Base-by-base conservation (phyloP, 768 basidiomycete genomes). In the Termitomyces sp. region DNA sequence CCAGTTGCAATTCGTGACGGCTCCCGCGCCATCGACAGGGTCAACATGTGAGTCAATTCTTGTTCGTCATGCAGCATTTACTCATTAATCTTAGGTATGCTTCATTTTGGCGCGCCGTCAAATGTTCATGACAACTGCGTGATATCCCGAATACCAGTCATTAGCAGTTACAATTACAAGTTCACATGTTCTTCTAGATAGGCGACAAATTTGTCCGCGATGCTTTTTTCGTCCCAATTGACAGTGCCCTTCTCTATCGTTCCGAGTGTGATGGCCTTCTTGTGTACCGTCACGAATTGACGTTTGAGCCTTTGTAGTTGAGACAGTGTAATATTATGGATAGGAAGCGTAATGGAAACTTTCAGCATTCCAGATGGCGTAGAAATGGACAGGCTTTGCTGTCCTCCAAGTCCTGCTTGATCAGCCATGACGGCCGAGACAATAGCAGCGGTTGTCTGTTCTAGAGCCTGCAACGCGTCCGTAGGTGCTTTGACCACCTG, bases 241-340 rank as follows among this genome's bases (percentile, higher is more conserved):
- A 94, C 85, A 18, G 68, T 69, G 0, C 91, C 91, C 63, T 85
- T 85, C 66, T 92, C 91, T 6, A 84, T 89, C 16, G 87, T 86
- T 15, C 91, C 91, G 7, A 92, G 81, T 2, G 88, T 91, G 58
- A 93, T 87, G 7, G 92, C 93, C 65, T 93, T 94, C 69, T 90
- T 93, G 70, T 98, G 94, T 36, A 92, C 80, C 4, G 84, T 83
- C 34, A 96, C 89, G 67, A 96, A 98, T 70, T 98, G 95, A 45
- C 95, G 80, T 70, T 96, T 98, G 45, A 89, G 74, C 31, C 95
- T 80, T 70, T 96, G 95, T 57, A 97, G 77, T 73, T 96, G 93
- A 0, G 91, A 86, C 6, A 98, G 78, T 39, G 94, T 93, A 31
- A 97, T 63, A 59, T 79, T 80, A 6, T 91, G 86, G 41, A 81